These are phyloP conservation scores for Epichloe sibirici DNA, from an alignment of 2,329 filamentous ascomycete species.

Conservation along the genomic window DNA sequence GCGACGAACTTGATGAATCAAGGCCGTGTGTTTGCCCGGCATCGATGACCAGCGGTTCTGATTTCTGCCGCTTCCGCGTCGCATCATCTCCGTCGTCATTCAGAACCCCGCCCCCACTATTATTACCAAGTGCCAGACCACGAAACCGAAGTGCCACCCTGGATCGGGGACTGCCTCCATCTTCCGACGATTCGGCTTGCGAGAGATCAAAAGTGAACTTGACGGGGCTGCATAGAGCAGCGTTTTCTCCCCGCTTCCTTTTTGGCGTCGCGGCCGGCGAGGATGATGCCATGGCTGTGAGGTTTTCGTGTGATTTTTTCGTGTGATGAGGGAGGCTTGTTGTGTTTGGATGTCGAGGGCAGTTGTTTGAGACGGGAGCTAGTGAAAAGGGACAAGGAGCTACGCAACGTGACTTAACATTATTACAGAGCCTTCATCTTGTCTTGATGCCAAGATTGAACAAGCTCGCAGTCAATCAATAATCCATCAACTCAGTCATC, in stretches of 20 bases:
- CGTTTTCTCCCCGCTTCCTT: constrained; percentile 31
- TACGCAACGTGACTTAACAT: not conserved
- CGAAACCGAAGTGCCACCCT: constrained; percentile 40
- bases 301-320: not conserved
- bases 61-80: constrained; percentile 6
- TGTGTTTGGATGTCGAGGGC: not conserved
- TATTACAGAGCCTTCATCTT: not conserved
- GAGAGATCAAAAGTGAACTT: constrained; percentile 35
- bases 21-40: not conserved
- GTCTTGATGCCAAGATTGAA: too few species aligned
- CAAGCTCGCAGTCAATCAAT: too few species aligned
- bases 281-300: constrained; percentile 9
- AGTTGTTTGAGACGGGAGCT: not conserved
- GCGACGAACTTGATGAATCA: not conserved
- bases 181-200: constrained; percentile 22
- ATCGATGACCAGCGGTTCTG: constrained; percentile 3
- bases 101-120: constrained; percentile 32
- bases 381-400: not conserved
- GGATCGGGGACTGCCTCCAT: constrained; percentile 41
- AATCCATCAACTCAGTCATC: too few species aligned
- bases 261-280: constrained; percentile 27
- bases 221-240: constrained; percentile 18
- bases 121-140: constrained; percentile 31
- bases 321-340: not conserved
- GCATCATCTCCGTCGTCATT: constrained; percentile 16